phyloP scores from a whole-genome alignment of 1,284 basidiomycete species.

The Ustilago trichophora region DNA sequence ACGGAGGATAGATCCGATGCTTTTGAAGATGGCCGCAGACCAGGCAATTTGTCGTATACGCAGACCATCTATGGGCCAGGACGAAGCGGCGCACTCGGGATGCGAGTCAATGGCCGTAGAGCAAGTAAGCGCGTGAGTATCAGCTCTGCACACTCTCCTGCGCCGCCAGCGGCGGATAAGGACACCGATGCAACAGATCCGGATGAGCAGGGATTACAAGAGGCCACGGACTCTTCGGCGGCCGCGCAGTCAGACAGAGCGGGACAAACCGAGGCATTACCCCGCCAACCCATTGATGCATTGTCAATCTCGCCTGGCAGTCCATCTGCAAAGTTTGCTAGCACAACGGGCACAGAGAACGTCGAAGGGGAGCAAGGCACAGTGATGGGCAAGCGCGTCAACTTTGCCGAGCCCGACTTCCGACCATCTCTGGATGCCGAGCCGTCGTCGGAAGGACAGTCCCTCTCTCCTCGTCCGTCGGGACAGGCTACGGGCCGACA shows the following conservation, averaged over 20 bases:
- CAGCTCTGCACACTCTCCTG: conserved; percentile 28
- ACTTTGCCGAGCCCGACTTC: conserved; percentile 13
- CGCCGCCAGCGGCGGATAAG: conserved; percentile 7
- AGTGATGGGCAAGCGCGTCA: conserved; percentile 31
- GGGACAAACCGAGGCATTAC: too few species aligned
- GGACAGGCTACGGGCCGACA: conserved; percentile 1
- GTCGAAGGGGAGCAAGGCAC: conserved; percentile 1
- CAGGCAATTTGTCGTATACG: conserved; percentile 43
- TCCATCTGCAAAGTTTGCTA: neutral
- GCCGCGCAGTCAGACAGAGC: too few species aligned
- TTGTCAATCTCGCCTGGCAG: conserved; percentile 1
- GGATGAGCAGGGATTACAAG: conserved; percentile 7
- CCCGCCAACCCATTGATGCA: neutral
- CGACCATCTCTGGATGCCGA: conserved; percentile 10
- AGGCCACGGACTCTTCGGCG: neutral
- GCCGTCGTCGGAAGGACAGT: conserved; percentile 16
- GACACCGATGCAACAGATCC: neutral
- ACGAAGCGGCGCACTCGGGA: conserved; percentile 49
- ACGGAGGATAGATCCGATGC: neutral
- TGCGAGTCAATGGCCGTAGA: conserved; percentile 51
- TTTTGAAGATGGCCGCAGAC: neutral
- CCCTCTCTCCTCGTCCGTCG: conserved; percentile 17
- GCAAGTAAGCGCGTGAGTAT: conserved; percentile 42
- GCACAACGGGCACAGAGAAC: neutral
- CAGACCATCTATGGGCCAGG: conserved; percentile 59